Percentiles rank a stretch among this genome's conserved stretches.
phyloP scores from a whole-genome alignment of 306 rosid species.

The Prunus armeniaca region DNA sequence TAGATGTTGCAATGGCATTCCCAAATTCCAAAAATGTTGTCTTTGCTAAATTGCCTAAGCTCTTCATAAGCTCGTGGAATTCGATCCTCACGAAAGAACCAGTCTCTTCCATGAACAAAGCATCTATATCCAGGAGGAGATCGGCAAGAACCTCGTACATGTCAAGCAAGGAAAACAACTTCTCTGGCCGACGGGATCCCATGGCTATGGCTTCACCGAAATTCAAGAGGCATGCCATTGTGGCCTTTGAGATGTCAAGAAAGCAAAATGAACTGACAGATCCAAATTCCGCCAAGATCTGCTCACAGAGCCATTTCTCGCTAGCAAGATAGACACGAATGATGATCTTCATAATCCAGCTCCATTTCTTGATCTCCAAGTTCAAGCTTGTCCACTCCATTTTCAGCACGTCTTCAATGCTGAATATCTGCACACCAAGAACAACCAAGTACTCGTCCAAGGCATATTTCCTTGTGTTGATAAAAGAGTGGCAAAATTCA shows the following conservation, averaged over 20 bases:
- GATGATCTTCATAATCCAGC: constrained; percentile 41
- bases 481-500: constrained; percentile 51
- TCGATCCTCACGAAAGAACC: constrained; percentile 38
- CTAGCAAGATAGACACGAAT: constrained; percentile 49
- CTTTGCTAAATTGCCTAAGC: constrained; percentile 34
- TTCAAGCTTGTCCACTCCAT: constrained; percentile 52
- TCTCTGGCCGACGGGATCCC: constrained; percentile 44
- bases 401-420: constrained; percentile 48
- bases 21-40: constrained; percentile 44
- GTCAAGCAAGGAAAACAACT: constrained; percentile 53
- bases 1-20: constrained; percentile 36
- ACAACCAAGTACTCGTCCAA: constrained; percentile 47
- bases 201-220: constrained; percentile 57
- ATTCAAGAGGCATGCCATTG: constrained; percentile 40
- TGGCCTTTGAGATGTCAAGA: constrained; percentile 42
- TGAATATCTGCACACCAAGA: constrained; percentile 42
- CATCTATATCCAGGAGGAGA: constrained; percentile 36
- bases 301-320: constrained; percentile 51
- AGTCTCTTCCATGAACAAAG: constrained; percentile 42
- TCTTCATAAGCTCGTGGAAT: constrained; percentile 41
- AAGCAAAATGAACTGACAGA: constrained; percentile 38
- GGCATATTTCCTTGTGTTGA: constrained; percentile 44
- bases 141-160: constrained; percentile 56
- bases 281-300: constrained; percentile 45
- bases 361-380: constrained; percentile 55